phyloP scores from a whole-genome alignment of 306 rosid genomes.

The Mimosa pudica region DNA sequence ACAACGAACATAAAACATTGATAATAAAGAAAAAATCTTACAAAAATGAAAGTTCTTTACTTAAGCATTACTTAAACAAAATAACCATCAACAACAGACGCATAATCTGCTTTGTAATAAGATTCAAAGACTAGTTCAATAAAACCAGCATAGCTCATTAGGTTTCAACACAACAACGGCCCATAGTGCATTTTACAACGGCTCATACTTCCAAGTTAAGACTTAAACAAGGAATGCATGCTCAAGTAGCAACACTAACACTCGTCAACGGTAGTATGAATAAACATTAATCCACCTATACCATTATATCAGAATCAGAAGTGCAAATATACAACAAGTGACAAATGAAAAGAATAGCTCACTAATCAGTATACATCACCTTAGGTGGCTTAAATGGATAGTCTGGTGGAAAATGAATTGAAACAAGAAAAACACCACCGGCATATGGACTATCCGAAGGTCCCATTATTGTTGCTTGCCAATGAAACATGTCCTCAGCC shows the following conservation, averaged over 20 bases:
- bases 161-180: background rate
- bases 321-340: background rate
- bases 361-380: conserved; percentile 36
- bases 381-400: conserved; percentile 97
- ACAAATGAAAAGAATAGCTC: background rate
- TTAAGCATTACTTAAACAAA: background rate
- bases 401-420: conserved; percentile 85
- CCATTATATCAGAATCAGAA: background rate
- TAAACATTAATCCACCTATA: background rate
- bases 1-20: background rate
- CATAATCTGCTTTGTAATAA: background rate
- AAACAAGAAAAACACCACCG: conserved; percentile 82
- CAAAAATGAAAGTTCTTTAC: background rate
- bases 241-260: background rate
- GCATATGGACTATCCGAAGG: conserved; percentile 86
- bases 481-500: conserved; percentile 96
- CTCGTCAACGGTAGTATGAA: conserved; percentile 6
- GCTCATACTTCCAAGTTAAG: background rate
- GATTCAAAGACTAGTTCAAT: background rate
- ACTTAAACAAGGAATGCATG: background rate
- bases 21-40: background rate
- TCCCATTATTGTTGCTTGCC: conserved; percentile 94
- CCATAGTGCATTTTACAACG: background rate
- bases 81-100: background rate
- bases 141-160: background rate